These are phyloP conservation scores for Trypanosoma brucei DNA, from an alignment of 208 protist genomes.

Conservation along the genomic window DNA sequence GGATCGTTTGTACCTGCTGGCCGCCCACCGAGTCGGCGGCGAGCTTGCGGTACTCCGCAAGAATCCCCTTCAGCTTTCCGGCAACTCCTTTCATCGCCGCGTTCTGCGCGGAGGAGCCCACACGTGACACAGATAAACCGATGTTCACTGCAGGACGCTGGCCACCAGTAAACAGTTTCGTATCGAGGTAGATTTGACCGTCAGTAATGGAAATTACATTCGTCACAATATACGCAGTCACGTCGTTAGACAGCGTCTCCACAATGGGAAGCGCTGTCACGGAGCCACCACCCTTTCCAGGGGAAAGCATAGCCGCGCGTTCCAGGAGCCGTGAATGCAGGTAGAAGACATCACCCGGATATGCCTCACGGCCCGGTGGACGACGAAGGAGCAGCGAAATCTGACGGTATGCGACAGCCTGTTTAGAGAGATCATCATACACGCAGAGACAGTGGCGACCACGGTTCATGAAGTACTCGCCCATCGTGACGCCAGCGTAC, in stretches of 20 bases:
- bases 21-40: slow-evolving; percentile 80
- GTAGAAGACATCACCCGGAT: slow-evolving; percentile 95
- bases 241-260: slow-evolving; percentile 92
- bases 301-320: slow-evolving; percentile 88
- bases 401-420: slow-evolving; percentile 93
- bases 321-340: slow-evolving; percentile 92
- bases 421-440: slow-evolving; percentile 94
- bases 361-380: slow-evolving; percentile 90
- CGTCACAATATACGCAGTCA: slow-evolving; percentile 93
- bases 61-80: slow-evolving; percentile 89
- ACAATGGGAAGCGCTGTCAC: slow-evolving; percentile 91
- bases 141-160: slow-evolving; percentile 93
- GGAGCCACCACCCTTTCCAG: slow-evolving; percentile 77
- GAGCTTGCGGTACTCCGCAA: slow-evolving; percentile 92
- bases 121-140: slow-evolving; percentile 93
- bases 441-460: slow-evolving; percentile 90
- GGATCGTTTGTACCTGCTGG: slow-evolving; percentile 65
- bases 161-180: slow-evolving; percentile 91
- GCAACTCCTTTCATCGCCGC: slow-evolving; percentile 92
- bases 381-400: slow-evolving; percentile 91
- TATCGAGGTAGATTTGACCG: slow-evolving; percentile 94
- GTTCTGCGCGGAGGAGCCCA: slow-evolving; percentile 91
- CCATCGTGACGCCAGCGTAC: slow-evolving; percentile 89
- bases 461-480: slow-evolving; percentile 92
- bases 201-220: slow-evolving; percentile 95